Evolutionary conservation across 2,329 filamentous ascomycete genomes (phyloP), one percentile per base, ranked within the genome.

Genomic region (Apiospora marii): DNA sequence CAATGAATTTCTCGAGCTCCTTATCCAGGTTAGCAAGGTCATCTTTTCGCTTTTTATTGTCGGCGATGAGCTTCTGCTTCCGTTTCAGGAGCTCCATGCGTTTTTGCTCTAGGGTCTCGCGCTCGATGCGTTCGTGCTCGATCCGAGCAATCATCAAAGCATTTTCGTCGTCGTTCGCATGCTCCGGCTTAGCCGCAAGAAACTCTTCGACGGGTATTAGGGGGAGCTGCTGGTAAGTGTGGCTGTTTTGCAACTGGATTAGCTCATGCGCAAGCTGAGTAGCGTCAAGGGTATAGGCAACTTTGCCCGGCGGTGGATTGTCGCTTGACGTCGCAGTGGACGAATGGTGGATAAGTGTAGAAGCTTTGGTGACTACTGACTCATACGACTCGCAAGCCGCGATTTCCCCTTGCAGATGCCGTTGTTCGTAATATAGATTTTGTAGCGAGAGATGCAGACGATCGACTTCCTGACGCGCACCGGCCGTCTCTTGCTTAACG

Each of bases 351-450:
- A 49, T 70, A 14, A 14, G 24, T 27, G 30, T 27, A 37, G 48
- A 48, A 58, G 30, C 51, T 69, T 51, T 61, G 61, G 37, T 34
- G 72, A 64, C 34, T 16, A 89, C 93, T 74, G 85, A 97, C 94
- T 98, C 94, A 78, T 97, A 98, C 70, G 92, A 93, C 80, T 98
- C 94, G 82, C 96, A 98, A 12, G 94, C 94, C 0, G 90, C 87
- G 74, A 99, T 98, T 83, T 99, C 96, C 68, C 94, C 94, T 75
- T 93, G 91, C 71, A 99, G 85, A 82, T 98, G 95, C 71, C 94
- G 88, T 84, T 98, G 95, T 83, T 99, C 96, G 80, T 99, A 99
- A 82, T 96, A 97, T 10, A 99, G 85, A 80, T 99, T 99, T 83
- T 98, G 96, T 71, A 99, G 87, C 80, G 97, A 94, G 49, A 99